phyloP scores from a whole-genome alignment of 139 green algal species.

The Volvox reticuliferus region DNA sequence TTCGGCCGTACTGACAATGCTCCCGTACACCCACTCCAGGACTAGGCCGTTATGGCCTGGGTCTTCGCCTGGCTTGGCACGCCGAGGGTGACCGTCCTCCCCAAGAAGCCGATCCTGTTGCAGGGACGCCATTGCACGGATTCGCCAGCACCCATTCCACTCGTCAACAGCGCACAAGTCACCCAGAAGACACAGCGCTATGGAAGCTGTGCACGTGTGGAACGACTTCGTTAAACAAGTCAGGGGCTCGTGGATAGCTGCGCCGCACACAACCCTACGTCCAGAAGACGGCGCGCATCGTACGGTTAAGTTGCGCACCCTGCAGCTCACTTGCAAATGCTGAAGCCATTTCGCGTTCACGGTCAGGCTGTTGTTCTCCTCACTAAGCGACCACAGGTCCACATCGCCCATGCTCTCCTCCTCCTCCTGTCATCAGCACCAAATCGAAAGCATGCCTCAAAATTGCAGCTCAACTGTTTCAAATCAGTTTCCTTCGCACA shows the following conservation, averaged over 20 bases:
- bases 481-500: too few relatives aligned
- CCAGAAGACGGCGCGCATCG: too few relatives aligned
- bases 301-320: background rate
- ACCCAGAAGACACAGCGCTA: too few relatives aligned
- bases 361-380: constrained; percentile 62
- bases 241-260: too few relatives aligned
- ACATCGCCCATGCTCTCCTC: constrained; percentile 87
- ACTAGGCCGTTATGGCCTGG: constrained; percentile 77
- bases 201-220: too few relatives aligned
- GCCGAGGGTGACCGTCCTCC: constrained; percentile 84
- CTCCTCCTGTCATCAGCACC: constrained; percentile 53
- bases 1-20: constrained; percentile 90
- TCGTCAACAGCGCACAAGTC: too few relatives aligned
- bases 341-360: constrained; percentile 87
- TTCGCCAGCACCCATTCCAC: too few relatives aligned
- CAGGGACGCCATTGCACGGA: too few relatives aligned
- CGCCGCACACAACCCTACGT: too few relatives aligned
- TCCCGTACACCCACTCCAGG: constrained; percentile 93
- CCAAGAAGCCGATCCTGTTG: constrained; percentile 78
- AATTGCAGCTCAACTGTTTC: too few relatives aligned
- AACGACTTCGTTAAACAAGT: too few relatives aligned
- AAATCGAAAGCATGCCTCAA: background rate
- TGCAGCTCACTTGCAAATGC: constrained; percentile 69
- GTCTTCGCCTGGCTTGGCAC: constrained; percentile 69
- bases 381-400: constrained; percentile 83